Conservation (phyloP, 2,329 filamentous ascomycete genomes). For the Cladorrhinum sp. region DNA sequence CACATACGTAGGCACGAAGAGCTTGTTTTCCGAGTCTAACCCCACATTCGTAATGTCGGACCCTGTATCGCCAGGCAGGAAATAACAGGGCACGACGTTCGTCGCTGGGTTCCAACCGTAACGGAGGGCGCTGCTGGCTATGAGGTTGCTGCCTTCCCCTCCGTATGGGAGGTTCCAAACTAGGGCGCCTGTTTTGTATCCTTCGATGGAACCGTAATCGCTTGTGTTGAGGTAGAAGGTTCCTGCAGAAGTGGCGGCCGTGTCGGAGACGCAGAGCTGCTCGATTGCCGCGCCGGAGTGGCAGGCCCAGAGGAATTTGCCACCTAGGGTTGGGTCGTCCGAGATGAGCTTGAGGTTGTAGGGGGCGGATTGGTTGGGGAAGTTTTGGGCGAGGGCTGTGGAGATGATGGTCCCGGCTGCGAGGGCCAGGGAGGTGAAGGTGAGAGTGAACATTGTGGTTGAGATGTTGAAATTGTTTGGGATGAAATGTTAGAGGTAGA, state of each 20-base stretch:
- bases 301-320: slow-evolving; percentile 32
- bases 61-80: not conserved
- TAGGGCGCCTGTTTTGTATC: slow-evolving; percentile 25
- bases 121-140: not conserved
- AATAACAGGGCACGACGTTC: not conserved
- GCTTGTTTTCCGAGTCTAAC: not conserved
- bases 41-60: not conserved
- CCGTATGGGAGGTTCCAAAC: slow-evolving; percentile 29
- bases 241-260: slow-evolving; percentile 18
- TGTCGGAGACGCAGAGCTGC: slow-evolving; percentile 31
- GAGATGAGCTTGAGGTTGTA: slow-evolving; percentile 34
- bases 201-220: not conserved
- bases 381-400: slow-evolving; percentile 23
- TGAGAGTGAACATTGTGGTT: not conserved
- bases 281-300: slow-evolving; percentile 37
- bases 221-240: slow-evolving; percentile 36
- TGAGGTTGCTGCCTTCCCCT: not conserved
- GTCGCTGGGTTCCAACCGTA: slow-evolving; percentile 2
- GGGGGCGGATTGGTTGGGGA: slow-evolving; percentile 32
- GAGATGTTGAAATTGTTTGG: not conserved
- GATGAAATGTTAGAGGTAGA: not conserved
- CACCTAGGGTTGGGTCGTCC: slow-evolving; percentile 29
- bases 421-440: slow-evolving; percentile 23
- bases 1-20: slow-evolving; percentile 5
- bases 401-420: slow-evolving; percentile 25